Percentiles rank a stretch among this genome's conserved stretches.
phyloP scores from a whole-genome alignment of 352 stramenopile species.

The Phytophthora sansomeana region DNA sequence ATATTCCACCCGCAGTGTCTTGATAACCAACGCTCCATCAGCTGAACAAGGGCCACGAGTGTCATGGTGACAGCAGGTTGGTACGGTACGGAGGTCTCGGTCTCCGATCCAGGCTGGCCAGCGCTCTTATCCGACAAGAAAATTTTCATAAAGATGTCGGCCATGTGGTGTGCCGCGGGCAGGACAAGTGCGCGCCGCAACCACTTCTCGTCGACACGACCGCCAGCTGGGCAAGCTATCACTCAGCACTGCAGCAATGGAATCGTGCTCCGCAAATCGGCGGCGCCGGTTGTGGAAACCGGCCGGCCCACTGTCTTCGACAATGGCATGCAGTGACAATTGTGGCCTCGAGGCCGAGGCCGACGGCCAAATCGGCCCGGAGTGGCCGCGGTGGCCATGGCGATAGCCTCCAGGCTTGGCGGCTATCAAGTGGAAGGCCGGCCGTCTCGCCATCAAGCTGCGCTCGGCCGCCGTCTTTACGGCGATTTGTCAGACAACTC shows the following conservation, averaged over 20 bases:
- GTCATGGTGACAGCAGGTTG: not conserved
- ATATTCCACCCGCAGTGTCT: not conserved
- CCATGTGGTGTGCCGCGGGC: conserved; percentile 15
- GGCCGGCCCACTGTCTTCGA: conserved; percentile 23
- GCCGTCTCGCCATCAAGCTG: not conserved
- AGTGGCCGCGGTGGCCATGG: not conserved
- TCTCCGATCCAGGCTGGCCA: too few species aligned
- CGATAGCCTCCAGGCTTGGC: not conserved
- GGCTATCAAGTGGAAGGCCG: too few species aligned
- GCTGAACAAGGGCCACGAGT: not conserved
- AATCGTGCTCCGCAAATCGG: conserved; percentile 18
- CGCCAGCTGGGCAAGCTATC: not conserved
- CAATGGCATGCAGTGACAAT: not conserved
- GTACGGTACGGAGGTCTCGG: too few species aligned
- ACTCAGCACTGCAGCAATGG: conserved; percentile 10
- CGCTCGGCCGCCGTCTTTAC: conserved; percentile 10
- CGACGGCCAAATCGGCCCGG: too few species aligned
- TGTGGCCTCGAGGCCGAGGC: too few species aligned
- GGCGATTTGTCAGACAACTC: conserved; percentile 4
- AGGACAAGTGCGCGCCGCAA: conserved; percentile 18
- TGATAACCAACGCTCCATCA: not conserved
- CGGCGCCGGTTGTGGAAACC: not conserved
- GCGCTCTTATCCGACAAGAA: conserved; percentile 35
- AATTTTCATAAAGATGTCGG: conserved; percentile 37
- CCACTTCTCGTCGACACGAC: not conserved